Conservation (phyloP, 2,329 filamentous ascomycete species). For the Alternaria panax region DNA sequence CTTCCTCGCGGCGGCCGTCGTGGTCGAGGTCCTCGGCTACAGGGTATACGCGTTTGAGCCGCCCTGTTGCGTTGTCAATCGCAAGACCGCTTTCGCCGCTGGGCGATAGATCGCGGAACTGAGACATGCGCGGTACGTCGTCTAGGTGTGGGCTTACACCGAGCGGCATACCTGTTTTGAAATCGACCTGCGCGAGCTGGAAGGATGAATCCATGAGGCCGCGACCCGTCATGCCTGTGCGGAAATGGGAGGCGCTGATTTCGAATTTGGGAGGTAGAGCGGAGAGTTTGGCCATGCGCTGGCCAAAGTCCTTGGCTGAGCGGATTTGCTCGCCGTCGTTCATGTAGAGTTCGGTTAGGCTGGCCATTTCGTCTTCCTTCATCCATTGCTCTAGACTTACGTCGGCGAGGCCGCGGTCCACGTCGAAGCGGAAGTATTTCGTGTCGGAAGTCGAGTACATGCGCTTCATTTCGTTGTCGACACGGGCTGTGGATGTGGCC, state of each 20-base stretch:
- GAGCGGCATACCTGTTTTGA: constrained; percentile 47
- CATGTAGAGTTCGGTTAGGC: constrained; percentile 51
- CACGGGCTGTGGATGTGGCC: constrained; percentile 49
- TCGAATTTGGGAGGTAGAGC: constrained; percentile 48
- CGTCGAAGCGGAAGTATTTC: constrained; percentile 50
- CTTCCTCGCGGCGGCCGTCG: constrained; percentile 46
- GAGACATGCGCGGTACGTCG: constrained; percentile 31
- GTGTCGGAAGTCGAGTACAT: constrained; percentile 50
- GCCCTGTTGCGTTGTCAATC: constrained; percentile 32
- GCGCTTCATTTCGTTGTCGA: constrained; percentile 52
- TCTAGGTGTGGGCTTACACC: constrained; percentile 30
- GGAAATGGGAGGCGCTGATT: constrained; percentile 43
- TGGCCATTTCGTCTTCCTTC: constrained; percentile 52
- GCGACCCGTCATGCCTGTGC: constrained; percentile 41
- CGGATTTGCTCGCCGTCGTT: constrained; percentile 44
- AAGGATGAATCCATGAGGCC: constrained; percentile 44
- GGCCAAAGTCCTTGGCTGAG: constrained; percentile 40
- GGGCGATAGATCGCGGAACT: constrained; percentile 37
- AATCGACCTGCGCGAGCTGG: constrained; percentile 45
- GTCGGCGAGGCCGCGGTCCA: constrained; percentile 50
- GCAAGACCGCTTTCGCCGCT: constrained; percentile 43
- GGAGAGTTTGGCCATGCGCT: constrained; percentile 48
- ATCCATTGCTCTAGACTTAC: constrained; percentile 52
- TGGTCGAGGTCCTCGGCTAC: constrained; percentile 47
- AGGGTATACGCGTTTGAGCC: constrained; percentile 41